Percentiles rank a stretch among this genome's conserved stretches.
phyloP scores from a whole-genome alignment of 1,284 basidiomycete genomes.

The Papiliotrema terrestris region DNA sequence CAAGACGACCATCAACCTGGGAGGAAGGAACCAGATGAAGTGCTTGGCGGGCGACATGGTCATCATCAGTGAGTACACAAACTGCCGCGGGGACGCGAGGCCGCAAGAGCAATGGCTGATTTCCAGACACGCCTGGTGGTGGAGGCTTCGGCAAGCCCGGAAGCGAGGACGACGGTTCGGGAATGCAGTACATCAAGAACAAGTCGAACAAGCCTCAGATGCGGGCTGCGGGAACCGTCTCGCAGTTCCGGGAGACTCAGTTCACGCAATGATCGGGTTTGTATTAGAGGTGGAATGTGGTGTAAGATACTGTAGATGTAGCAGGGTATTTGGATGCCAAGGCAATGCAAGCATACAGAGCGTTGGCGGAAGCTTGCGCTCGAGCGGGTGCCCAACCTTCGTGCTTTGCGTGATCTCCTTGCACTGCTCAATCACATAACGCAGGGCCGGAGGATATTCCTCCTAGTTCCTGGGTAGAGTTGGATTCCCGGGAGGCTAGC shows the following conservation, averaged over 20 bases:
- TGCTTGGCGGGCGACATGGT: conserved; percentile 6
- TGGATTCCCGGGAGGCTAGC: too few relatives aligned
- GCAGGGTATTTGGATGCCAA: too few relatives aligned
- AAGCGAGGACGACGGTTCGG: conserved; percentile 3
- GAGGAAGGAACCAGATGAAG: conserved; percentile 2
- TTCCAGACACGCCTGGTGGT: conserved; percentile 3
- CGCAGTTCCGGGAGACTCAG: conserved; percentile 6
- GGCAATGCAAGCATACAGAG: too few relatives aligned
- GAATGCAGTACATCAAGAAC: conserved; percentile 3
- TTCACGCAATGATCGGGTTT: not conserved
- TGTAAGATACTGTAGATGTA: too few relatives aligned
- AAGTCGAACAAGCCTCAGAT: not conserved
- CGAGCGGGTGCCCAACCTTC: too few relatives aligned
- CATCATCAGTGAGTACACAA: not conserved
- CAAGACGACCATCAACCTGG: conserved; percentile 1
- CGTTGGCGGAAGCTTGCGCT: too few relatives aligned
- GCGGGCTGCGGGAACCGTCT: conserved; percentile 1
- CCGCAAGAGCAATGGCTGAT: not conserved
- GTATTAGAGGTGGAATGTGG: too few relatives aligned
- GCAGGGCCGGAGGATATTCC: too few relatives aligned
- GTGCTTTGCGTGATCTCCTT: too few relatives aligned
- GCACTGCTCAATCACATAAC: too few relatives aligned
- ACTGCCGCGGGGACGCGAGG: not conserved
- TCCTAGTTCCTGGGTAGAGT: too few relatives aligned
- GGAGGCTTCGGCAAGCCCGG: conserved; percentile 6